Base-by-base conservation (phyloP, 352 stramenopile genomes). In the Saprolegnia diclina region DNA sequence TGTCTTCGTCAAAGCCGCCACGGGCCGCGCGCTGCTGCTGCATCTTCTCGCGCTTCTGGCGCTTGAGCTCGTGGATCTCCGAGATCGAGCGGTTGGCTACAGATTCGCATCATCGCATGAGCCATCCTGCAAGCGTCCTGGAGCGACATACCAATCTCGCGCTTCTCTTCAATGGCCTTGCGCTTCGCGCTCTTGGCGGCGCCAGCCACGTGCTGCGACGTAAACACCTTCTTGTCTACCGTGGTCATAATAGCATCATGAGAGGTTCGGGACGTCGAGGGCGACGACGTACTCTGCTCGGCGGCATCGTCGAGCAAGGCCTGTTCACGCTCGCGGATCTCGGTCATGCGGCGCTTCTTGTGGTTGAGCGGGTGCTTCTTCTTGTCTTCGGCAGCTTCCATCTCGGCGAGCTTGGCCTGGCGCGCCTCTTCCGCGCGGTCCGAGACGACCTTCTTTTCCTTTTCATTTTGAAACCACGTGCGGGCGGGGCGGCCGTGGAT, bases 401-500 rank as follows among this genome's bases (percentile, higher is more conserved):
- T 73, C 0, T 72, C 75, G 40, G 72, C 71, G 10, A 80, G 61
- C 62, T 88, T 71, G 56, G 74, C 69, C 24, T 77, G 74, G n/a
- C 82, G 80, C n/a, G 88, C 77, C 44, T 88, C 76, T 9, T 94
- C 86, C 24, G 82, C 84, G 32, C 78, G 76, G 68, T 88, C 81
- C 11, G 78, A 79, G 38, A 96, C 79, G 19, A 80, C 84, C 71
- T 95, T 89, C 75, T 97, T 97, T 66, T 96, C 83, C 62, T 84
- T 87, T 72, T 96, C 82, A 42, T 86, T 92, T 79, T 96, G 88
- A 71, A 97, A 97, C 93, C 93, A 98, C 67, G 87, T 97, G 65
- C 90, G 85, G 37, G 86, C 85, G 35, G 91, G 91, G 7, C 92
- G 83, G 44, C 80, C 77, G 9, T 78, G 72, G 64, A 98, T 98